Evolutionary conservation across 78 protist genomes (phyloP), one percentile per base, ranked within the genome.

Genomic region (Dictyostelium intermedium): DNA sequence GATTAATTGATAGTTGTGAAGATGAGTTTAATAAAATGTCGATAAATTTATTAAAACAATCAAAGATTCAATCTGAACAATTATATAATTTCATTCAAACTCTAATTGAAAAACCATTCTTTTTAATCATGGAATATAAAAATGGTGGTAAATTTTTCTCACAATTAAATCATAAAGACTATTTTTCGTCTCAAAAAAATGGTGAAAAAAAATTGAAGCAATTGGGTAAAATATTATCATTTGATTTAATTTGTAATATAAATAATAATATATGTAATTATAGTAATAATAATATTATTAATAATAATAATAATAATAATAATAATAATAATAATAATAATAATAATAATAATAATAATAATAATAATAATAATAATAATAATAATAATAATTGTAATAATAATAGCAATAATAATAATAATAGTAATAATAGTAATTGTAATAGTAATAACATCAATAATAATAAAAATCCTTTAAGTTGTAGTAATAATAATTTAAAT

Each of bases 201-300:
- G 84, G 84, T 5, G 85, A 78, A 35, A 78, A 78, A 39, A 87
- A 87, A 61, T 66, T 41, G 20, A 25, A 77, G 30, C 93, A 87
- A 61, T 43, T 87, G 34, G 93, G 93, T 32, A 43, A 78, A 63
- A 25, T 87, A 2, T 23, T 87, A 20, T 83, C 93, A 37, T 87
- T 87, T 41, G 93, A 87, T 61, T 32, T 87, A 56, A 78, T 87
- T 63, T 76, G 84, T 43, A 87, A 87, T 43, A 87, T 77, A 16
- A 56, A 56, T 56, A 56, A 56, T 56, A 56, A 56, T 56, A 56
- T 56, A 20, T 56, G 66, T 56, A 56, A 56, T 56, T 56, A 14
- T 56, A 56, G 25, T 50, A 10, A 39, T 39, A 39, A 39, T 39
- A 39, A 39, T 39, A 39, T 5, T 39, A 39, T 5, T 39, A 39